These are phyloP conservation scores for Vaccinium vitisidaea DNA, from an alignment of 148 eudicot species.

Conservation along the genomic window DNA sequence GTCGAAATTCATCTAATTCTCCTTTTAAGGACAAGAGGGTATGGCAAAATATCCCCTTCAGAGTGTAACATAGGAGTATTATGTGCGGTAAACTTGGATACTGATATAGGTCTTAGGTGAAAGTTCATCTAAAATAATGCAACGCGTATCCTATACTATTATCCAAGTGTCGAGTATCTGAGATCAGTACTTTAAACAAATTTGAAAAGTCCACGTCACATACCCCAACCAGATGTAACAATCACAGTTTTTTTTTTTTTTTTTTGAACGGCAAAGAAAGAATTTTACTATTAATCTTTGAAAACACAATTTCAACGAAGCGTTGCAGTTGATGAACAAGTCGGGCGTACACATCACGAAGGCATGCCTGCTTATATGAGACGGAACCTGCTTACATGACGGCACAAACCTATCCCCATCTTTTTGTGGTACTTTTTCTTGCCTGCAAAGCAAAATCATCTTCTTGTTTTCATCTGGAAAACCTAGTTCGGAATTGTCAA, in stretches of 20 bases:
- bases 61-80: not conserved
- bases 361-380: conserved; percentile 85
- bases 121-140: not conserved
- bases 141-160: not conserved
- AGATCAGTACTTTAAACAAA: not conserved
- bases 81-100: not conserved
- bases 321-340: conserved; percentile 64
- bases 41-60: not conserved
- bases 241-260: too few relatives aligned
- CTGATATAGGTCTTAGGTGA: not conserved
- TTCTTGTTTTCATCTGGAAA: not conserved
- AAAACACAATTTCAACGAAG: conserved; percentile 61
- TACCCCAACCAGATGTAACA: not conserved
- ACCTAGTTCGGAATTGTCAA: too few relatives aligned
- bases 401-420: conserved; percentile 73
- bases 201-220: not conserved
- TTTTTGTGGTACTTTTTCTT: too few relatives aligned
- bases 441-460: conserved; percentile 34
- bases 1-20: not conserved
- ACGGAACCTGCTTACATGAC: conserved; percentile 86
- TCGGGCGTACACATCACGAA: conserved; percentile 63
- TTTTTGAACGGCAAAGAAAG: too few relatives aligned
- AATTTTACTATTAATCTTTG: too few relatives aligned
- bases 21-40: not conserved
- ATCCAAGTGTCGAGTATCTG: not conserved